A percentile compares a stretch with the other conserved stretches of the same genome.
phyloP scores from a whole-genome alignment of 371 early-diverging fungal species.

The Rhizopus stolonifer region DNA sequence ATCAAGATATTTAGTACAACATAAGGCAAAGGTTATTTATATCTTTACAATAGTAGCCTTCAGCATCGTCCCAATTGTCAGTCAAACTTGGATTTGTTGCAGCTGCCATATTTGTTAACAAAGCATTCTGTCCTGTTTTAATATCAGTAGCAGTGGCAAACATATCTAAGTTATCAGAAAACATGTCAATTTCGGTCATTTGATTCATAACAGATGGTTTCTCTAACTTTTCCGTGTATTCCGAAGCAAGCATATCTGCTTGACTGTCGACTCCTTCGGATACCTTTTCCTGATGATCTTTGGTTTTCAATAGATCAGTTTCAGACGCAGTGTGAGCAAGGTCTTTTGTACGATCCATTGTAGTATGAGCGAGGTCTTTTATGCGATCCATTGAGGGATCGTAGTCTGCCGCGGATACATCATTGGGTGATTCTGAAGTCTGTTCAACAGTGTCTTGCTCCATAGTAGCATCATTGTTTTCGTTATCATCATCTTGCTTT shows the following conservation, averaged over 20 bases:
- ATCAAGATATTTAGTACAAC: background rate
- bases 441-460: slow-evolving; percentile 7
- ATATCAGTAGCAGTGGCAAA: slow-evolving; percentile 34
- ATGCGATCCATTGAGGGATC: slow-evolving; percentile 62
- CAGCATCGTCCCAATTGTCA: slow-evolving; percentile 95
- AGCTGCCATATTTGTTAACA: slow-evolving; percentile 13
- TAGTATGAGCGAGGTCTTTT: slow-evolving; percentile 37
- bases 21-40: background rate
- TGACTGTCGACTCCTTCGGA: slow-evolving; percentile 37
- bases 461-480: background rate
- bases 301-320: slow-evolving; percentile 52
- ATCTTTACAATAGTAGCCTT: slow-evolving; percentile 93
- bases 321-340: slow-evolving; percentile 38
- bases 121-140: slow-evolving; percentile 25
- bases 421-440: slow-evolving; percentile 36
- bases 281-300: slow-evolving; percentile 50
- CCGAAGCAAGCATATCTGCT: slow-evolving; percentile 63
- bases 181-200: slow-evolving; percentile 71
- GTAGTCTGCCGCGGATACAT: slow-evolving; percentile 74
- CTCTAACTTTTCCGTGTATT: slow-evolving; percentile 54
- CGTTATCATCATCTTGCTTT: background rate
- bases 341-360: slow-evolving; percentile 44
- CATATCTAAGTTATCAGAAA: slow-evolving; percentile 68
- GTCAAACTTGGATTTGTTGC: slow-evolving; percentile 58
- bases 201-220: slow-evolving; percentile 15